Evolutionary conservation across 2,329 filamentous ascomycete genomes (phyloP).

Genomic region (Sordariomycetes sp.): DNA sequence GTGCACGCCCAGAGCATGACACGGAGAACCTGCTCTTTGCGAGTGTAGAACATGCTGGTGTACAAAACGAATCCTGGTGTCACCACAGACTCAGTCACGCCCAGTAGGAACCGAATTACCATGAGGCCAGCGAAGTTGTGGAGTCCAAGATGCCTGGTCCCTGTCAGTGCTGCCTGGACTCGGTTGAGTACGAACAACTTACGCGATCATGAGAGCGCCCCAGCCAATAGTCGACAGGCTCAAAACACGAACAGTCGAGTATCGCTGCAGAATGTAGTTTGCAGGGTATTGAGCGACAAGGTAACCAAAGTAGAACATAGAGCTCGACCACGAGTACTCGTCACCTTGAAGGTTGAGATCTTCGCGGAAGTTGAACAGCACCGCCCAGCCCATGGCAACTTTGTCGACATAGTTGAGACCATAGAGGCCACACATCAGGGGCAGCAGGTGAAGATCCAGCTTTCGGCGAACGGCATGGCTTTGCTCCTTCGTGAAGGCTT

Average conservation of each 20-base stretch:
- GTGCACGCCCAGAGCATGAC: constrained; percentile 1
- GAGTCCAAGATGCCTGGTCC: background rate
- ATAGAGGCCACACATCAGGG: constrained; percentile 13
- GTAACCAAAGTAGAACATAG: constrained; percentile 39
- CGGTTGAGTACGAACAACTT: background rate
- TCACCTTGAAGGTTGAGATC: constrained; percentile 32
- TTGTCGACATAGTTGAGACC: constrained; percentile 14
- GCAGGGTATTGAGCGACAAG: constrained; percentile 15
- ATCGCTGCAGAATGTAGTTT: constrained; percentile 27
- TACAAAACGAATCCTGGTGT: constrained; percentile 11
- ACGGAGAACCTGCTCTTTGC: constrained; percentile 8
- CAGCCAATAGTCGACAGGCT: background rate
- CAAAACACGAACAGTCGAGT: background rate
- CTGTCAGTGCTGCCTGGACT: background rate
- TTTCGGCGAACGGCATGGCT: constrained; percentile 10
- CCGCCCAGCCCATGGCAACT: constrained; percentile 14
- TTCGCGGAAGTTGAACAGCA: constrained; percentile 31
- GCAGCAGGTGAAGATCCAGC: constrained; percentile 10
- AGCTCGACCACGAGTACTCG: constrained; percentile 36
- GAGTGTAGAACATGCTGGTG: constrained; percentile 10
- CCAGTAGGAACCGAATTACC: constrained; percentile 9
- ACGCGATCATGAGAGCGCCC: constrained; percentile 2
- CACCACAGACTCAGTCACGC: constrained; percentile 10
- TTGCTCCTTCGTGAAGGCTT: constrained; percentile 8
- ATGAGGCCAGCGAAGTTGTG: constrained; percentile 13